Evolutionary conservation across 2,329 filamentous ascomycete genomes (phyloP), one percentile per base, ranked within the genome.

Genomic region (Bipolaris bicolor): DNA sequence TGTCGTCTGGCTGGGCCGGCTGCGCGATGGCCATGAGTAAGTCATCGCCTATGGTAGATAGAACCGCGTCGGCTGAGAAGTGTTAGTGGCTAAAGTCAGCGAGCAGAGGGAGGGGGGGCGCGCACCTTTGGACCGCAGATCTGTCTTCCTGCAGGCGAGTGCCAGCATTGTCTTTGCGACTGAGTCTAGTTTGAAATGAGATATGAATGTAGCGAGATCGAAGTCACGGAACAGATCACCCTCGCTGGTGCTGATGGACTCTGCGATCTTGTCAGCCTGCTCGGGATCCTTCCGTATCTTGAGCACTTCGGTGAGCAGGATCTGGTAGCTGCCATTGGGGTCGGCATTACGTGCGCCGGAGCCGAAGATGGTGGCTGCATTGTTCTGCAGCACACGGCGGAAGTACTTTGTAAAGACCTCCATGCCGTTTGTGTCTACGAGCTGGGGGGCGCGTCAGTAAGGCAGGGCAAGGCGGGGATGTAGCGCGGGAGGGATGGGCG

Each of bases 341-440:
- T 91, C 85, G 64, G 87, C 85, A 54, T 86, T 85, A 78, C 92
- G 86, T 69, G 86, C 90, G 52, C 88, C 82, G 62, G 90, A 88
- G 49, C 92, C 89, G 75, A 98, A 98, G 76, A 99, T 95, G 72
- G 95, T 89, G 63, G 89, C 82, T 70, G 93, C 92, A 87, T 97
- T 97, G 80, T 89, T 89, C 78, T 90, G 90, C 74, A 99, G 87
- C 76, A 98, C 84, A 79, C 94, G 91, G 78, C 92, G 89, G 79
- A 99, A 96, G 79, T 95, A 97, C 82, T 93, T 96, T 60, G 91
- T 88, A 77, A 93, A 97, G 75, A 97, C 92, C 84, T 99, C 96
- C 94, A 99, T 99, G 75, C 93, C 93, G 92, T 96, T 89, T 72
- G 94, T 93, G 86, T 97, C 89, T 81, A 98, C 90, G 77, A 98